Conservation (phyloP, 1,284 basidiomycete genomes). For the Sparassis latifolia region DNA sequence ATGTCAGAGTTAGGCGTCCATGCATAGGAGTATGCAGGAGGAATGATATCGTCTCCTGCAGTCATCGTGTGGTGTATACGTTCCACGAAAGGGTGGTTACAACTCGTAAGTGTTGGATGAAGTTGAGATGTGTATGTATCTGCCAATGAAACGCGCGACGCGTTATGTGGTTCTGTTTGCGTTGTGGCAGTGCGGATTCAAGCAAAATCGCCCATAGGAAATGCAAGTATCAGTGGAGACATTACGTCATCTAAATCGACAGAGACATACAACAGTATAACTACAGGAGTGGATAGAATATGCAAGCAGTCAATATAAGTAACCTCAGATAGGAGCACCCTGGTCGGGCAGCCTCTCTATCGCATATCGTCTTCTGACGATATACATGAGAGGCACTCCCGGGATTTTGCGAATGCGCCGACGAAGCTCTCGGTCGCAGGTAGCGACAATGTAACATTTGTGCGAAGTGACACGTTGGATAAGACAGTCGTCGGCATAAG, state of each 20-base stretch:
- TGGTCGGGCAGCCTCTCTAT: conserved; percentile 92
- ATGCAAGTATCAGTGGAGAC: neutral
- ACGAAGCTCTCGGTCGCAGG: conserved; percentile 93
- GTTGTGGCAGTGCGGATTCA: neutral
- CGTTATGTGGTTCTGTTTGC: conserved; percentile 6
- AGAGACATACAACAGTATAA: too few relatives aligned
- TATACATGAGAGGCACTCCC: conserved; percentile 95
- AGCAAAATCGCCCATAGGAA: neutral
- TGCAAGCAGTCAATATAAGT: neutral
- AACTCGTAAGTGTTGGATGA: neutral
- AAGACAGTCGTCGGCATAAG: conserved; percentile 98
- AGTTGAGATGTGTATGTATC: conserved; percentile 4
- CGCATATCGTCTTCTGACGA: conserved; percentile 84
- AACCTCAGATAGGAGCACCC: conserved; percentile 53
- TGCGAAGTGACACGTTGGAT: conserved; percentile 92
- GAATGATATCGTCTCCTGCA: conserved; percentile 18
- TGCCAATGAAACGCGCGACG: neutral
- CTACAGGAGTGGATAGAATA: too few relatives aligned
- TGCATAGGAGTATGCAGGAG: conserved; percentile 33
- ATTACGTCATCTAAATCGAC: too few relatives aligned
- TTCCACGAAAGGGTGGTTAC: neutral
- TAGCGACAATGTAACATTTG: conserved; percentile 97
- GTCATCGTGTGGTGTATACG: conserved; percentile 5
- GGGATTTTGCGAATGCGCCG: conserved; percentile 90
- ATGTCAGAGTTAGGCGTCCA: conserved; percentile 35